Evolutionary conservation across 139 green algal species (phyloP).

Genomic region (Chlorella sp.): DNA sequence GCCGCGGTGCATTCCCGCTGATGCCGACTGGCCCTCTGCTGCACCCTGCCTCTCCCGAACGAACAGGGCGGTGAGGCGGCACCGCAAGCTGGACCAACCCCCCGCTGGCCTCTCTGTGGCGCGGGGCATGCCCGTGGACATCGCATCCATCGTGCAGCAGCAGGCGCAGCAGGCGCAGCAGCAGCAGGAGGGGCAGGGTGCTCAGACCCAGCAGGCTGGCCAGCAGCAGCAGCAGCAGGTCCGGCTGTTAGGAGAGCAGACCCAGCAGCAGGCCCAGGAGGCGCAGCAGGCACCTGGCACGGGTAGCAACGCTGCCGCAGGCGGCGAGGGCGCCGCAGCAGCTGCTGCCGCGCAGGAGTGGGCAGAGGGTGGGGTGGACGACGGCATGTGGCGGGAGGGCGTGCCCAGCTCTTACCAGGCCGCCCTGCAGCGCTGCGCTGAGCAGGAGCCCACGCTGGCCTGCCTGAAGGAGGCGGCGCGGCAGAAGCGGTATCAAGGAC

Average conservation of each 20-base stretch:
- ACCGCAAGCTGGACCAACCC: slow-evolving; percentile 14
- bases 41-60: not conserved
- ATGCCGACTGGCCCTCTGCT: not conserved
- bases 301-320: not conserved
- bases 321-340: not conserved
- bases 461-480: slow-evolving; percentile 34
- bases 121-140: not conserved
- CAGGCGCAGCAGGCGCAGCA: not conserved
- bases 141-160: not conserved
- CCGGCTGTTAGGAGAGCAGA: no score
- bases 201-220: not conserved
- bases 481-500: slow-evolving; percentile 14
- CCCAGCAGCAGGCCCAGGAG: not conserved
- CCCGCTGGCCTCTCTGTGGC: no score
- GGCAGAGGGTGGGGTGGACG: no score
- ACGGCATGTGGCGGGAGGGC: no score
- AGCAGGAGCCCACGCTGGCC: slow-evolving; percentile 6
- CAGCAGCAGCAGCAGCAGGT: not conserved
- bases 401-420: not conserved
- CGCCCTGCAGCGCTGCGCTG: slow-evolving; percentile 11
- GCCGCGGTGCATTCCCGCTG: not conserved
- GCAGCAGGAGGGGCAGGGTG: not conserved
- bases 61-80: not conserved
- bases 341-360: no score
- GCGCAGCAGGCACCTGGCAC: not conserved